Percentiles rank a stretch among this genome's conserved stretches.
Conservation (phyloP, 176 grass and related monocot genomes). For the Bothriochloa decipiens region DNA sequence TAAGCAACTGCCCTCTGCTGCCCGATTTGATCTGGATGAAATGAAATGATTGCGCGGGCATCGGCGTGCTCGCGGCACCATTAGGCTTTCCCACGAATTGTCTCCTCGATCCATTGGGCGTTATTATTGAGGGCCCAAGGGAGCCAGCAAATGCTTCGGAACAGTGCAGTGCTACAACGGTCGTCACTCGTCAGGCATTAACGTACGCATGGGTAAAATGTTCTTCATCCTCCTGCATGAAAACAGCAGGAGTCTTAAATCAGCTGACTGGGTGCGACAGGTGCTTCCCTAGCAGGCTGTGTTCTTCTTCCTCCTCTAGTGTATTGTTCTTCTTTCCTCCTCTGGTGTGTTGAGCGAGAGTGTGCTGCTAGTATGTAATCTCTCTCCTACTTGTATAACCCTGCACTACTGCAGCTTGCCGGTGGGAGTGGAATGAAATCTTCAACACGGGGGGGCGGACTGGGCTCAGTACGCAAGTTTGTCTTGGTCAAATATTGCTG, state of each 20-base stretch:
- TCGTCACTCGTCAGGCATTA: constrained; percentile 7
- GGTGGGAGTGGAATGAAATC: too few relatives aligned
- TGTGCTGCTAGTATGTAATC: too few relatives aligned
- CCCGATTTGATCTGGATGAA: constrained; percentile 23
- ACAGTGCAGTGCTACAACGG: not conserved
- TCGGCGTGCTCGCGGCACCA: constrained; percentile 53
- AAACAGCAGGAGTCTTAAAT: not conserved
- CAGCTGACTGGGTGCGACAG: too few relatives aligned
- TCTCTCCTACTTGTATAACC: too few relatives aligned
- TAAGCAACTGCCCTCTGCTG: not conserved
- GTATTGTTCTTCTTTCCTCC: too few relatives aligned
- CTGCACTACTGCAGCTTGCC: too few relatives aligned
- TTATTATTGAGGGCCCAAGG: constrained; percentile 41
- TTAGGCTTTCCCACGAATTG: constrained; percentile 48
- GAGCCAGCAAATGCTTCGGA: constrained; percentile 19
- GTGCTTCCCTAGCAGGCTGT: too few relatives aligned
- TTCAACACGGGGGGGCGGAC: too few relatives aligned
- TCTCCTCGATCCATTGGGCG: constrained; percentile 39
- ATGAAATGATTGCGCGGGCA: constrained; percentile 46
- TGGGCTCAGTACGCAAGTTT: too few relatives aligned
- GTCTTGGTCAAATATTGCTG: too few relatives aligned
- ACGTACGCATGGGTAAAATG: constrained; percentile 24
- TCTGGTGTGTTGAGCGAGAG: too few relatives aligned
- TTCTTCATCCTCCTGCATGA: not conserved
- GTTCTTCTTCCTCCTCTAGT: too few relatives aligned